Percentiles rank a stretch among this genome's conserved stretches.
Evolutionary conservation across 2,329 filamentous ascomycete species (phyloP).

Genomic region (Ceratocystis destructans): DNA sequence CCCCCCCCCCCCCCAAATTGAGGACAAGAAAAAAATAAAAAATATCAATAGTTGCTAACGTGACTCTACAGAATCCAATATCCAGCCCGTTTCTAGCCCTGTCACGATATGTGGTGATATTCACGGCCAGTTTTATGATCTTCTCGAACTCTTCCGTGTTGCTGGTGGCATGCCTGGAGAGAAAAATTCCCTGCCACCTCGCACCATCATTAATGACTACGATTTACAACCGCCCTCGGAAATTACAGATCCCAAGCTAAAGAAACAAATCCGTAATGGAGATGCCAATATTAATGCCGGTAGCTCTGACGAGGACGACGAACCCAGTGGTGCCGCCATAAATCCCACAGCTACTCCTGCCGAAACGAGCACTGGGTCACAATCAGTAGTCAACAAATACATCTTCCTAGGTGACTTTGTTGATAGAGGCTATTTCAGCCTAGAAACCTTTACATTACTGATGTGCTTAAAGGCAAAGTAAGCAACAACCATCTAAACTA

Average conservation of each 20-base stretch:
- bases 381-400: conserved; percentile 42
- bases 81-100: conserved; percentile 91
- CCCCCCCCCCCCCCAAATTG: not conserved
- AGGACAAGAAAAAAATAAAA: not conserved
- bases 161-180: conserved; percentile 94
- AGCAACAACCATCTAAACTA: conserved; percentile 20
- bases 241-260: conserved; percentile 76
- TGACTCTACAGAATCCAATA: conserved; percentile 66
- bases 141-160: conserved; percentile 91
- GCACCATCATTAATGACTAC: conserved; percentile 70
- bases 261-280: conserved; percentile 59
- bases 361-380: conserved; percentile 29
- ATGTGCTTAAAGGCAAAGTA: conserved; percentile 78
- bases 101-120: conserved; percentile 98
- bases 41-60: not conserved
- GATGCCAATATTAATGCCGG: conserved; percentile 35
- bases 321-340: not conserved
- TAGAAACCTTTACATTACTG: conserved; percentile 93
- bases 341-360: conserved; percentile 25
- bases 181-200: conserved; percentile 41
- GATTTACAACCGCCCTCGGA: conserved; percentile 83
- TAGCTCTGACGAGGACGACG: conserved; percentile 30
- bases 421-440: conserved; percentile 90
- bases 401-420: conserved; percentile 78
- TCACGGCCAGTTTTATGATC: conserved; percentile 96